Conservation (phyloP, 306 rosid genomes). For the Cicer yamashitae region DNA sequence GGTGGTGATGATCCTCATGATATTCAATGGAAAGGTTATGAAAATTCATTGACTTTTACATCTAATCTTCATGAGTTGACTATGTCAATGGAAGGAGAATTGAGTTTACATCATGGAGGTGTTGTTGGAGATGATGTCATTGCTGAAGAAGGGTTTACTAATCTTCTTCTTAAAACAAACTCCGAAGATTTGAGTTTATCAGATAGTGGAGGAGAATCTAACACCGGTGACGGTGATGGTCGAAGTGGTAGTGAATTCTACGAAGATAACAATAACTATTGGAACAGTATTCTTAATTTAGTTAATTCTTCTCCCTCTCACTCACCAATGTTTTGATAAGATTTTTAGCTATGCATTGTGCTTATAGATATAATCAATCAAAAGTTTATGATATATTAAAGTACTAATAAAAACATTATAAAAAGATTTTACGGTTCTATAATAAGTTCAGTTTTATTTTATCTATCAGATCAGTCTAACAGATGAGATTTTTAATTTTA, state of each 20-base stretch:
- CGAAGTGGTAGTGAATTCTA: constrained; percentile 48
- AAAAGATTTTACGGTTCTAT: fast-evolving
- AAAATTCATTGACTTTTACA: constrained; percentile 52
- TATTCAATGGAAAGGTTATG: constrained; percentile 65
- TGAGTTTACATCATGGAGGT: constrained; percentile 45
- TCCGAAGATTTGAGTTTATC: constrained; percentile 72
- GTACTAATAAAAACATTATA: background rate
- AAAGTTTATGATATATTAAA: constrained; percentile 8
- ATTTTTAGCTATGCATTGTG: background rate
- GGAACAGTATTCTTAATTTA: constrained; percentile 93
- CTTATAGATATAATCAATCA: constrained; percentile 2
- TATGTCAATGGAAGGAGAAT: constrained; percentile 64
- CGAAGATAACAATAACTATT: constrained; percentile 89
- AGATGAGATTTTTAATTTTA: background rate
- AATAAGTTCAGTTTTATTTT: background rate
- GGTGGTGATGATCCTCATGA: constrained; percentile 56
- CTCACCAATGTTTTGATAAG: constrained; percentile 71
- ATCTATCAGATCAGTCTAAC: background rate
- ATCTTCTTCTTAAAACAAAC: constrained; percentile 74
- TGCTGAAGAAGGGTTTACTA: constrained; percentile 87
- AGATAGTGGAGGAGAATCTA: constrained; percentile 66
- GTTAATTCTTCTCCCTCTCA: constrained; percentile 89
- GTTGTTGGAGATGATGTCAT: constrained; percentile 38
- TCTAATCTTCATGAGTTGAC: constrained; percentile 63
- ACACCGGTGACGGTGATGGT: constrained; percentile 41